Evolutionary conservation across 305 asterid species (phyloP), one percentile per base, ranked within the genome.

Genomic region (Fraxinus ornus): DNA sequence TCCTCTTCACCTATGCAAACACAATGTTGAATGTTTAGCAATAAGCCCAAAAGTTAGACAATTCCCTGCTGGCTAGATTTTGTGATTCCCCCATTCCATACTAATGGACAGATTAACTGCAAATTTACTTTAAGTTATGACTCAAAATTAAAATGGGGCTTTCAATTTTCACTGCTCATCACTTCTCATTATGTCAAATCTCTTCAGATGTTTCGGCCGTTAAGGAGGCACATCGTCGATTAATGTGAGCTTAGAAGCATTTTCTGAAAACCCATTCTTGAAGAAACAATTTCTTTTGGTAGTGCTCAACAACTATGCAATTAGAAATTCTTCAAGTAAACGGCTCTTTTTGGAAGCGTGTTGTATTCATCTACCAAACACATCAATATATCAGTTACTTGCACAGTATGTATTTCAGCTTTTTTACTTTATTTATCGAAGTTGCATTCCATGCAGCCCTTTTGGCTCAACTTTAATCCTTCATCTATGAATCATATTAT

Each of bases 1-100:
- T 79, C 83, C 76, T 75, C 72, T 22, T 77, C 90, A 79, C 75
- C 86, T 89, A 86, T 85, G 81, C 30, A 39, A 75, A 82, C 70
- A 83, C 32, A 39, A 35, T 7, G 3, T 71, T 41, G 49, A 30
- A 82, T 12, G 72, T 64, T 71, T 72, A 79, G 79, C 13, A 52
- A 19, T 57, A 57, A 6, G 12, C 68, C 68, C 68, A 57, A 57
- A 57, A 19, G 12, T 57, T 57, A 49, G 13, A 57, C 28, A 19
- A n/a, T 57, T 36, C 24, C 9, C 24, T 55, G 24, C 64, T 5
- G 1, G 52, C 24, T 55, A 28, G 75, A 57, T 39, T 15, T 30
- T 24, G n/a, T 72, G 64, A 74, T 64, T 79, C 57, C 60, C 21
- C 52, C 10, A 60, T 21, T 3, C 41, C 30, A 60, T 60, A 2